Evolutionary conservation across 495 filamentous ascomycete genomes (phyloP), one percentile per base, ranked within the genome.

Genomic region (Filosporella fistucella): DNA sequence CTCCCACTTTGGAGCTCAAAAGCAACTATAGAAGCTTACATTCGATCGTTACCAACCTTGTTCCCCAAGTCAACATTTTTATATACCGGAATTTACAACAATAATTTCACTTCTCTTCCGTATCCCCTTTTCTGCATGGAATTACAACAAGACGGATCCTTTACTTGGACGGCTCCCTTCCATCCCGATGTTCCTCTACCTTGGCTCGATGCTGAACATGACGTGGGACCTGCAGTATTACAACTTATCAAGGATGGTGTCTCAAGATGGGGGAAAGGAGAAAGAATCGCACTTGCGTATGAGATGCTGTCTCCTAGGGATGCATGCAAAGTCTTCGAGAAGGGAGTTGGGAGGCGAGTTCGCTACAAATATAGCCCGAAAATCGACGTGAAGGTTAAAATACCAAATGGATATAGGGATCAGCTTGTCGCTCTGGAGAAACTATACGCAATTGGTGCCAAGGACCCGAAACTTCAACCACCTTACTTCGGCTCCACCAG

Each of bases 161-260:
- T 96, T 60, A 72, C 86, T 54, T 98, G 93, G 93, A 84, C 85
- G 56, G 94, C 93, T 0, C 93, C 93, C 1, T 98, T 98, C 64
- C 86, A 95, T 52, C 84, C 88, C 4, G 78, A 96, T 50, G 82
- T 83, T 24, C 83, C 85, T 14, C 72, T 98, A 21, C 93, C 93
- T n/a, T 98, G 91, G 88, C 75, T 98, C 13, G 93, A 98, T 56
- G 91, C 91, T 10, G 93, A 98, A 63, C 93, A 98, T 59, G 93
- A 98, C 52, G 84, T 96, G 5, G 93, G 93, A 2, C 88, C 93
- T n/a, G 85, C 93, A 0, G 80, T 98, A 13, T 73, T 96, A 13
- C 93, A 97, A 65, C 84, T 98, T 50, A 86, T 97, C 74, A 98
- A 96, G 63, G 91, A 96, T 58, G 93, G 93, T 2, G 73, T 82